Conservation (phyloP, 257 asterid species). For the Primulina huaijiensis region DNA sequence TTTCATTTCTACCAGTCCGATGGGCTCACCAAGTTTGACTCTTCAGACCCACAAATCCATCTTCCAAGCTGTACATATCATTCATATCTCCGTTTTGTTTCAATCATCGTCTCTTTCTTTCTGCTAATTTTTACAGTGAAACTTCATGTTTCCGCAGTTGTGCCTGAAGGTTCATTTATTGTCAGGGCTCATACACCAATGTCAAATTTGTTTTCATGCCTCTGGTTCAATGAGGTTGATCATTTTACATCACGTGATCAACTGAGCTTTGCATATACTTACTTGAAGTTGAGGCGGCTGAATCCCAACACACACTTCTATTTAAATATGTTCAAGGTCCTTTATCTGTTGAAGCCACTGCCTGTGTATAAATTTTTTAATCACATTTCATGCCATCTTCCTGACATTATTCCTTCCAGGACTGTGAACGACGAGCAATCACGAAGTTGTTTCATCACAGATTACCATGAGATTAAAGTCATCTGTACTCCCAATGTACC, state of each 20-base stretch:
- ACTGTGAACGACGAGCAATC: slow-evolving; percentile 50
- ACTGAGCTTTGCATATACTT: slow-evolving; percentile 85
- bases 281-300: slow-evolving; percentile 68
- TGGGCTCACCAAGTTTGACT: slow-evolving; percentile 77
- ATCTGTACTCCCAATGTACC: background rate
- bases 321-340: slow-evolving; percentile 85
- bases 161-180: slow-evolving; percentile 91
- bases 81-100: slow-evolving; percentile 20
- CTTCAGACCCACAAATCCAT: slow-evolving; percentile 52
- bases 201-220: slow-evolving; percentile 35
- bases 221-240: slow-evolving; percentile 91
- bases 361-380: background rate
- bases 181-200: slow-evolving; percentile 73
- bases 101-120: background rate
- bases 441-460: slow-evolving; percentile 54
- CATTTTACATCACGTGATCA: slow-evolving; percentile 93
- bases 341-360: slow-evolving; percentile 8
- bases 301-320: slow-evolving; percentile 62
- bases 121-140: background rate
- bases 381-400: slow-evolving; percentile 4
- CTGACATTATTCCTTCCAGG: slow-evolving; percentile 32
- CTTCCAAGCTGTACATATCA: slow-evolving; percentile 83
- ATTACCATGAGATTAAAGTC: background rate
- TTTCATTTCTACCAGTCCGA: slow-evolving; percentile 72
- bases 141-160: slow-evolving; percentile 43